Evolutionary conservation across 2,329 filamentous ascomycete genomes (phyloP), one percentile per base, ranked within the genome.

Genomic region (Xylariaceae sp.): DNA sequence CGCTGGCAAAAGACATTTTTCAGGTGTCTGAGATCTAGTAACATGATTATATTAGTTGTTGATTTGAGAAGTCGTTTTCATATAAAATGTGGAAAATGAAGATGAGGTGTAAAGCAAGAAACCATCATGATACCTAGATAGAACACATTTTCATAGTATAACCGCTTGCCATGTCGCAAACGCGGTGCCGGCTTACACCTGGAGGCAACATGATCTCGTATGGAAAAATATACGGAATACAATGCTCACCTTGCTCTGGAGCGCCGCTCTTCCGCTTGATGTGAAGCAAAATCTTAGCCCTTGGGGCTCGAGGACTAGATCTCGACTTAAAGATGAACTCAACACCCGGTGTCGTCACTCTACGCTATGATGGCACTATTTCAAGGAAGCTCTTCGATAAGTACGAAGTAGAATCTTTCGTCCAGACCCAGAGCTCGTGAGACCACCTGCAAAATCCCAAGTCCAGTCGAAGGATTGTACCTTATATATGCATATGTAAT

Each of bases 161-260:
- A 9, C 7, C 8, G 11, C 37, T 42, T 42, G 37, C 48, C 6
- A 30, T 51, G 7, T 51, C 49, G 18, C 13, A 51, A 35, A 17
- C 18, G 23, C n/a, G 49, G 49, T 7, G 34, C 17, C 11, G 17
- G 30, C 48, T 23, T 50, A 17, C 34, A 51, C 30, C 18, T 35
- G 15, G 23, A 9, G 7, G 4, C 23, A 35, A 35, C 4, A 23
- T 35, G 34, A 45, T 45, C 10, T 6, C 1, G 42, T 13, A 42
- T 3, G 2, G 18, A 11, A 23, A 51, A 23, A 51, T 51, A 30
- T 30, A 30, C 23, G 23, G 23, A 30, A 30, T 30, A 15, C 48
- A 3, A 56, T 42, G 50, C 61, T 63, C 56, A 63, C 61, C 60
- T 58, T 23, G 18, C 44, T 53, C 18, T 51, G 37, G 44, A 15